phyloP scores from a whole-genome alignment of 2,329 filamentous ascomycete genomes.

The Neonectria punicea region DNA sequence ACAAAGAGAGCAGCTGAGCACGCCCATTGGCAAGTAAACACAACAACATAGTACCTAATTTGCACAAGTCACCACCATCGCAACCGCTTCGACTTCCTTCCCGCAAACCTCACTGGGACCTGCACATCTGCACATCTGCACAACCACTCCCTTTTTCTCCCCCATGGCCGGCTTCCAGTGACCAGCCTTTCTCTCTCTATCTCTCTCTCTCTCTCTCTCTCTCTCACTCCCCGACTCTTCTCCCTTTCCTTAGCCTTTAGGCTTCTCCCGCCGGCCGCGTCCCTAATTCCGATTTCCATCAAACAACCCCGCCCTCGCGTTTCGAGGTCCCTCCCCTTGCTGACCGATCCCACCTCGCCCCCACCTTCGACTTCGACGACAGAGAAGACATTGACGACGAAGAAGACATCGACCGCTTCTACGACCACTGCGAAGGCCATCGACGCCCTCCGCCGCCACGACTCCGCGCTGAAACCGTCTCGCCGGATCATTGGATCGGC shows the following conservation, averaged over 20 bases:
- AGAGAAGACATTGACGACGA: conserved; percentile 4
- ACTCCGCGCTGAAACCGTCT: neutral
- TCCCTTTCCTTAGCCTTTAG: conserved; percentile 23
- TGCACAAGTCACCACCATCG: conserved; percentile 21
- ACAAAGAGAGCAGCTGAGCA: conserved; percentile 17
- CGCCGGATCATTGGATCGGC: neutral
- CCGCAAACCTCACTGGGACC: conserved; percentile 22
- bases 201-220: neutral
- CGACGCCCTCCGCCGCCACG: neutral
- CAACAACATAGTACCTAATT: conserved; percentile 15
- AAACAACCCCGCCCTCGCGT: conserved; percentile 23
- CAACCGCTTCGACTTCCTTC: conserved; percentile 18
- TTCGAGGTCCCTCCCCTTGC: conserved; percentile 26
- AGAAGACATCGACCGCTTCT: neutral
- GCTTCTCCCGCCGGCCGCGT: conserved; percentile 22
- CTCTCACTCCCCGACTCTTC: conserved; percentile 4
- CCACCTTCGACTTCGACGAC: conserved; percentile 16
- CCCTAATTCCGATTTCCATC: conserved; percentile 68
- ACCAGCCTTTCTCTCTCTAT: conserved; percentile 11
- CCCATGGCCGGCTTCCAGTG: conserved; percentile 12
- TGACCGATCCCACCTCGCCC: conserved; percentile 26
- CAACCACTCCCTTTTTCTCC: conserved; percentile 6
- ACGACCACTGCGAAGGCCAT: neutral
- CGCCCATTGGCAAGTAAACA: conserved; percentile 33
- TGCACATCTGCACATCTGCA: conserved; percentile 4